Base-by-base conservation (phyloP, 176 grass and related monocot genomes). In the Hordeum marinum region DNA sequence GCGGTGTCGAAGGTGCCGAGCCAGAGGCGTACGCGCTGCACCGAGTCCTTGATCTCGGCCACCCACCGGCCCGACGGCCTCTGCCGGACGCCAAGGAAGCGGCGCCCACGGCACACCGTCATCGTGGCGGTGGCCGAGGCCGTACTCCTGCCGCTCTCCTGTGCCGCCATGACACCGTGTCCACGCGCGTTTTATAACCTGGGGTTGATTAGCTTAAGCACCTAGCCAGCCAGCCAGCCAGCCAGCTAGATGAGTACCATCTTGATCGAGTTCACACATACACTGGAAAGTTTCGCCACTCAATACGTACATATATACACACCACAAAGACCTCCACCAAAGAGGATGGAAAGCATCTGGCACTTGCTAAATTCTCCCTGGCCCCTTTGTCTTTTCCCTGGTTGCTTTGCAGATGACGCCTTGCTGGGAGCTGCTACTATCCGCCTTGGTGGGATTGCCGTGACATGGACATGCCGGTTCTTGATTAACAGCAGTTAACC, bases 1-100 rank as follows among this genome's bases (percentile, higher is more conserved):
- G 91, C 89, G 40, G 89, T 91, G 84, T 92, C 85, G 89, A 93
- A 96, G 48, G 94, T 96, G 81, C 91, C 94, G 20, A 96, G 91
- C 94, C 94, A 96, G 43, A 96, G 91, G 9, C 94, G 86, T 9
- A 88, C 85, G 26, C 78, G 85, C 73, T 88, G 91, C 82, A 79
- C 82, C 40, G 91, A 90, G 82, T 90, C 89, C 69, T 93, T 93
- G 85, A 93, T 93, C 88, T 92, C 91, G 2, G 87, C 91, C 1
- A 93, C 88, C 89, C 88, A 93, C 65, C 91, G 39, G 12, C 89
- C 91, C 15, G 88, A 93, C 62, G 88, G 88, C 46, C 88, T 79
- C 82, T 90, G 88, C 89, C 89, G 84, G 18, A 89, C 87, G 1
- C 91, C 91, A 0, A 92, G 78, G 65, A 90, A 90, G 68, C 91